Percentiles rank a stretch among this genome's conserved stretches.
Evolutionary conservation across 352 stramenopile species (phyloP).

Genomic region (Halophytophthora polymorphica): DNA sequence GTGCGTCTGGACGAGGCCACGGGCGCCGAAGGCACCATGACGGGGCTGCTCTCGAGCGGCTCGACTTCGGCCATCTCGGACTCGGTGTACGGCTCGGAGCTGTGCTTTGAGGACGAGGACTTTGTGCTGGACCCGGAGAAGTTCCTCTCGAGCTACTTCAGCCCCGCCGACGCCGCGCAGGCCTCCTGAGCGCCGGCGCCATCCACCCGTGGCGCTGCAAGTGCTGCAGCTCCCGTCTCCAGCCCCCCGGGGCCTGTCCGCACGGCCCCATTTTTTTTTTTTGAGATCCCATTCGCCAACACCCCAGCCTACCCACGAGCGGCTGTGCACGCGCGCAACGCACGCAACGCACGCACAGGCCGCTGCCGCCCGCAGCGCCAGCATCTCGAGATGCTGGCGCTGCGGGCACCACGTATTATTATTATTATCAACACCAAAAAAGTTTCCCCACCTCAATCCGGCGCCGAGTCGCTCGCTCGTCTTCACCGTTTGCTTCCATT

Average conservation of each 20-base stretch:
- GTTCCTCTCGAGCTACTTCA: constrained; percentile 85
- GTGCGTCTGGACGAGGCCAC: constrained; percentile 16
- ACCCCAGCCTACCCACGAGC: constrained; percentile 6
- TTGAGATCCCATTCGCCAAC: constrained; percentile 15
- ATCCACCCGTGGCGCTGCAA: constrained; percentile 24
- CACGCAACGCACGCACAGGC: no score
- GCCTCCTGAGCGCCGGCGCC: neutral
- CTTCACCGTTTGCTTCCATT: neutral
- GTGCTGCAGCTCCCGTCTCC: constrained; percentile 41
- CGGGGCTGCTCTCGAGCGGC: constrained; percentile 5
- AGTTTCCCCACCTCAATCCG: constrained; percentile 12
- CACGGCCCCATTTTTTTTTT: constrained; percentile 31
- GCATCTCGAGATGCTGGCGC: constrained; percentile 8
- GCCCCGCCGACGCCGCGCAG: constrained; percentile 31
- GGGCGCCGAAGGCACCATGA: neutral
- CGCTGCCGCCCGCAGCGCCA: constrained; percentile 14
- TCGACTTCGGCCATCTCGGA: constrained; percentile 26
- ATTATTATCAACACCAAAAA: constrained; percentile 29
- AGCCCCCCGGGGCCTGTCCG: constrained; percentile 31
- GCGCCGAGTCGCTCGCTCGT: constrained; percentile 1
- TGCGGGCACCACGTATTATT: constrained; percentile 33
- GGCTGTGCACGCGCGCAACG: constrained; percentile 11
- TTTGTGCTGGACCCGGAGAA: constrained; percentile 86
- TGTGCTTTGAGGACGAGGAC: constrained; percentile 62
- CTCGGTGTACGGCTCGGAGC: constrained; percentile 31